Base-by-base conservation (phyloP, 2,329 filamentous ascomycete genomes). In the Botrytis deweyae region DNA sequence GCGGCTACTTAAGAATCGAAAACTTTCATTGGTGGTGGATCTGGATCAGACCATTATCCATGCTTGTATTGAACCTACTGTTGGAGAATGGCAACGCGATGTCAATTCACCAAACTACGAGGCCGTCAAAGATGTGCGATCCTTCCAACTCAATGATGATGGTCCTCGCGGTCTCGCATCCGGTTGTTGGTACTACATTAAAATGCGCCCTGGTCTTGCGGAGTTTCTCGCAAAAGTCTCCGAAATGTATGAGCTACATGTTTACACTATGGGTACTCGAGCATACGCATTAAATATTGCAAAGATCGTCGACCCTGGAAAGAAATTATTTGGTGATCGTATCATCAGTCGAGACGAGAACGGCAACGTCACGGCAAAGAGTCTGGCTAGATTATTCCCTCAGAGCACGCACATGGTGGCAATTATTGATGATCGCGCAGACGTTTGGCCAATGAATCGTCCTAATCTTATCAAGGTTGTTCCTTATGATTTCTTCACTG, bases 361-460 rank as follows among this genome's bases (percentile, higher is more conserved):
- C 81, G 95, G 95, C 72, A 98, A 92, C 82, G 91, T 98, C 82
- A 93, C 92, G 4, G 91, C 92, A 74, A 99, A 99, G 86, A 96
- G 91, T 78, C 85, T 99, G 44, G 93, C 96, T 80, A 90, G 96
- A 12, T 84, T 99, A 22, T 99, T 99, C 82, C 96, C 97, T 8
- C 93, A 97, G 74, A 97, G 97, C 83, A 98, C 95, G 9, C 95
- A 97, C 83, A 99, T 99, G 96, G 97, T 98, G 0, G 95, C 98
- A 74, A 98, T 99, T 79, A 99, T 99, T 77, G 96, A 99, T 81
- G 96, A 99, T 83, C 90, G 96, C 78, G 94, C 94, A 71, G 96
- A 99, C 81, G 95, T 99, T 12, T 99, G 96, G 96, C 90, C 90
- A 2, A 90, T 91, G 78, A 98, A 97, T 87, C 92, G 92, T 78